Base-by-base conservation (phyloP, 176 grass and related monocot genomes). In the Eleusine indica region DNA sequence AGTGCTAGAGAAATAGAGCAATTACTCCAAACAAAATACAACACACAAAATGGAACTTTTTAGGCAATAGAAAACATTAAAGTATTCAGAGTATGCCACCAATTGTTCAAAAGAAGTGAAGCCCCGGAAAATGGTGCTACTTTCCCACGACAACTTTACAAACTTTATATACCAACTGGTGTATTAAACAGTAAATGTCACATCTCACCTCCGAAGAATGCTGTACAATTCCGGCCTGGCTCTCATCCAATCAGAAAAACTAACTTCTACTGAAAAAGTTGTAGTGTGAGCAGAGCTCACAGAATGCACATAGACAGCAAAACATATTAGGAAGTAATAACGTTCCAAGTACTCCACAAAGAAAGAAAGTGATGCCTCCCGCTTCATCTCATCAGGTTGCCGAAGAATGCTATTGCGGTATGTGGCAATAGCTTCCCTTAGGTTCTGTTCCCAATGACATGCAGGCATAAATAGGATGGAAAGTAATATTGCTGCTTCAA, bases 291-390 rank as follows among this genome's bases (percentile, higher is more conserved):
- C 87, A 80, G 93, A 85, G 82, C 85, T 90, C 79, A 93, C 91
- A 7, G 91, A 92, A 85, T 96, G 93, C 79, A 98, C 73, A 83
- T 95, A 98, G 49, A 98, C 91, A 70, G 96, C 93, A 91, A 98
- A 98, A 75, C 96, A 98, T 90, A 98, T 98, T 47, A 98, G 91
- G 81, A 98, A 98, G 87, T 98, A 98, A 87, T 98, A 98, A n/a
- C 96, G 93, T 74, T 98, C 96, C 89, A 98, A 92, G 80, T 98
- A 98, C 74, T 98, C 96, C 66, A 98, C 93, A 71, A 98, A 98
- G 86, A 98, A 98, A 58, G 96, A 98, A 87, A 98, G 93, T 78
- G 93, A 92, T 70, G 96, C 85, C 63, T 94, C 96, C 80, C 93
- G 88, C 86, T 98, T 98, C 93, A 98, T 90, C 68, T 98, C 96